Evolutionary conservation across 75 land plant genomes (phyloP).

Genomic region (Pinus tabuliformis): DNA sequence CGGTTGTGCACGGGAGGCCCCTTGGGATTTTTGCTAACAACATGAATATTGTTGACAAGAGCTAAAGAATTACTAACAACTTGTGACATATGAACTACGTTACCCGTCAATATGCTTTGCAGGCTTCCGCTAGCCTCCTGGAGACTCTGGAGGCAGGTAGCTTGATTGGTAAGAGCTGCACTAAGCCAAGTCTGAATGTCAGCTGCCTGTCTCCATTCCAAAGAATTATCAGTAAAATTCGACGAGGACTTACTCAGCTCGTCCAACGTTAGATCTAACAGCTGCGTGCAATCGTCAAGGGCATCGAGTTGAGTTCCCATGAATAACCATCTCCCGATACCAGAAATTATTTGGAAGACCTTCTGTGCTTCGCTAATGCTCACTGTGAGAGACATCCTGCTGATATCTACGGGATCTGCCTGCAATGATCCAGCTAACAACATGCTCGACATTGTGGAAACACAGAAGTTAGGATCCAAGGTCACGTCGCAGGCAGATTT

Average conservation of each 20-base stretch:
- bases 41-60: background rate
- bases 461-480: background rate
- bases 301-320: background rate
- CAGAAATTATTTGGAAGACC: background rate
- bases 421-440: background rate
- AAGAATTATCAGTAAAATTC: background rate
- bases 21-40: background rate
- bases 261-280: background rate
- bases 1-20: background rate
- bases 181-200: conserved; percentile 1
- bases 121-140: background rate
- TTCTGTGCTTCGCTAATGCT: conserved; percentile 1
- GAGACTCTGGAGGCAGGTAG: background rate
- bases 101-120: background rate
- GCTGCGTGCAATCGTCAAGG: background rate
- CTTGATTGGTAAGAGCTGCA: background rate
- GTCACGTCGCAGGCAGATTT: background rate
- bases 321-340: background rate
- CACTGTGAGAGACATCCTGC: background rate
- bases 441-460: background rate
- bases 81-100: background rate
- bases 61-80: background rate
- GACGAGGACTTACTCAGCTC: background rate
- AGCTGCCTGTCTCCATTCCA: background rate
- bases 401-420: background rate